Evolutionary conservation across 2,329 filamentous ascomycete species (phyloP).

Genomic region (Exophiala sp.): DNA sequence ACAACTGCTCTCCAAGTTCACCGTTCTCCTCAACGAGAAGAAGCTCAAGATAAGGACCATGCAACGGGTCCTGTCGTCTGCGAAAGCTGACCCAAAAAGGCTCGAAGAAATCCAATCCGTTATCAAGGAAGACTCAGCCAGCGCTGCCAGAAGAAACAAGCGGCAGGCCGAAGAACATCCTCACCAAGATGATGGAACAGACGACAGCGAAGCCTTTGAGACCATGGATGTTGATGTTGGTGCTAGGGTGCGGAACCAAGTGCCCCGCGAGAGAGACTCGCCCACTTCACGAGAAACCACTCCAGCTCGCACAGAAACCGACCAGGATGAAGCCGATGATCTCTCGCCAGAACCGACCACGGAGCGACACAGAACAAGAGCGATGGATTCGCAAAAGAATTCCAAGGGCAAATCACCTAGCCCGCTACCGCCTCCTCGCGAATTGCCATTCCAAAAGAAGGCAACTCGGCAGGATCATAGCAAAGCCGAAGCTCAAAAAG

Average conservation of each 20-base stretch:
- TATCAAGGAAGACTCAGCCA: conserved; percentile 27
- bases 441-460: conserved; percentile 19
- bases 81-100: conserved; percentile 40
- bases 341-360: conserved; percentile 2
- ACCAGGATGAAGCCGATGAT: conserved; percentile 19
- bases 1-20: conserved; percentile 53
- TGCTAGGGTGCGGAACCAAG: conserved; percentile 1
- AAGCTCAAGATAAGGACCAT: conserved; percentile 60
- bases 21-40: conserved; percentile 55
- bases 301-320: conserved; percentile 7
- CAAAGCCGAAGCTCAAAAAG: not conserved
- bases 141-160: conserved; percentile 18
- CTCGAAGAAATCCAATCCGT: conserved; percentile 31
- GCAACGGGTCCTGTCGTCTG: conserved; percentile 50
- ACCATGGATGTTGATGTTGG: conserved; percentile 14
- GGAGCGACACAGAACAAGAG: conserved; percentile 7
- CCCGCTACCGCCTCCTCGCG: conserved; percentile 19
- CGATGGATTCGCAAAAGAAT: not conserved
- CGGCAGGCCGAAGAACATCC: conserved; percentile 19
- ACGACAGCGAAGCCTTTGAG: conserved; percentile 27
- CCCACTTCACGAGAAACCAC: conserved; percentile 9
- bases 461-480: not conserved
- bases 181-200: conserved; percentile 8
- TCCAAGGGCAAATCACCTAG: conserved; percentile 3
- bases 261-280: conserved; percentile 4